Evolutionary conservation across 75 land plant species (phyloP), one percentile per base, ranked within the genome.

Genomic region (Adiantum capillusveneris): DNA sequence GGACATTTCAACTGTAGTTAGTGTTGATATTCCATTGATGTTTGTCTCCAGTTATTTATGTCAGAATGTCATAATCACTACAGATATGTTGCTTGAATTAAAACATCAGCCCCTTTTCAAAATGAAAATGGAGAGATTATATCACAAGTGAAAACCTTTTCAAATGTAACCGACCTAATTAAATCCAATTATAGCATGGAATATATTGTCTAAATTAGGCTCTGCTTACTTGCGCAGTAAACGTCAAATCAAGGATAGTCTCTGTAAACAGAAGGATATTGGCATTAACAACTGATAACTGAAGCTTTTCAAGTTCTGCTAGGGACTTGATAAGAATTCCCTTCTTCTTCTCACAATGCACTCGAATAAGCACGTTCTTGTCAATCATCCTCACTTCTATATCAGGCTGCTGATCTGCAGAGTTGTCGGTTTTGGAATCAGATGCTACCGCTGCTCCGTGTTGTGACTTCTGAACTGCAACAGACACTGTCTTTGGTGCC

Each of bases 401-500:
- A 46, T 70, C 77, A 13, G 77, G 75, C 18, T 34, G 25, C 21
- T 34, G 7, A 9, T 34, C 7, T 5, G 37, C 26, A 5, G 34
- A 31, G 12, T 56, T 45, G 28, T 45, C 72, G 1, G 36, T 58
- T 17, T 53, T 37, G 9, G 22, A 62, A 25, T 12, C 18, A 6
- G 7, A n/a, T 54, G 29, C 31, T 50, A 2, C 21, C 16, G 19
- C 25, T 36, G 31, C n/a, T 14, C 29, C 30, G 11, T 30, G 13
- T 22, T 49, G 12, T 34, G 45, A 22, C 34, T 62, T 79, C 45
- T 81, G 83, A 29, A 69, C 71, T 29, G 66, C 42, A 0, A 82
- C 69, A 28, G 77, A 49, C 13, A 69, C 70, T 34, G 65, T 78
- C 72, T 84, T 86, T 20, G 49, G 60, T 0, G 78, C 28, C 27